phyloP scores from a whole-genome alignment of 495 filamentous ascomycete species.

The Sabuloglossum arenarium region DNA sequence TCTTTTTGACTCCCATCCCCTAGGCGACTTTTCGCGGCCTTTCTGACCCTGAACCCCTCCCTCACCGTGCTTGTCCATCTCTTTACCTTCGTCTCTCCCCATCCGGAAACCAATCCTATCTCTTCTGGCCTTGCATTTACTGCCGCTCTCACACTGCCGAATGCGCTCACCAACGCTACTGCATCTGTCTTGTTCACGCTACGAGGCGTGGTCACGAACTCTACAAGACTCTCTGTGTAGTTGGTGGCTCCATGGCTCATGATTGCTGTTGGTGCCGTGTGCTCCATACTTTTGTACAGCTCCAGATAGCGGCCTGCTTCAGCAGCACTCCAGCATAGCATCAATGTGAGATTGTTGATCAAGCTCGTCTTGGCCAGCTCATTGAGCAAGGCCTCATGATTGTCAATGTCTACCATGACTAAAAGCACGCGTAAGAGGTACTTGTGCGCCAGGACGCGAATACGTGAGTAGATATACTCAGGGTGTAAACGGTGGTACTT shows the following conservation, averaged over 20 bases:
- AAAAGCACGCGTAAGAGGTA: constrained; percentile 72
- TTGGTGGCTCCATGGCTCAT: constrained; percentile 58
- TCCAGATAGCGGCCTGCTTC: constrained; percentile 90
- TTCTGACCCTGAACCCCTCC: constrained; percentile 61
- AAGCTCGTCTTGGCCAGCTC: constrained; percentile 79
- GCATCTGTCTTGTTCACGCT: constrained; percentile 91
- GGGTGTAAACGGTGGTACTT: constrained; percentile 97
- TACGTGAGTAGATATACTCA: constrained; percentile 91
- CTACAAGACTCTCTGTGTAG: constrained; percentile 75
- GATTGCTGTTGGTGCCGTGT: constrained; percentile 63
- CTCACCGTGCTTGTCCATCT: constrained; percentile 61
- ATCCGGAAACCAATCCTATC: constrained; percentile 59
- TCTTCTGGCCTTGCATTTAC: constrained; percentile 78
- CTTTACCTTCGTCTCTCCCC: constrained; percentile 88
- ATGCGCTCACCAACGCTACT: constrained; percentile 63
- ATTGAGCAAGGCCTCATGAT: constrained; percentile 57
- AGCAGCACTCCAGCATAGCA: constrained; percentile 81
- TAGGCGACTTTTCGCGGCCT: constrained; percentile 34
- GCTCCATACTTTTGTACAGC: constrained; percentile 79
- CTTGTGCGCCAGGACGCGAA: constrained; percentile 54
- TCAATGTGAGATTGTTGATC: constrained; percentile 76
- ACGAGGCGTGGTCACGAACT: constrained; percentile 77
- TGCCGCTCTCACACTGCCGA: constrained; percentile 69
- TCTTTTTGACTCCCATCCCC: not conserved
- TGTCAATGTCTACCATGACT: constrained; percentile 81